Evolutionary conservation across 2,329 filamentous ascomycete species (phyloP).

Genomic region (Amauroascus verrucosus): DNA sequence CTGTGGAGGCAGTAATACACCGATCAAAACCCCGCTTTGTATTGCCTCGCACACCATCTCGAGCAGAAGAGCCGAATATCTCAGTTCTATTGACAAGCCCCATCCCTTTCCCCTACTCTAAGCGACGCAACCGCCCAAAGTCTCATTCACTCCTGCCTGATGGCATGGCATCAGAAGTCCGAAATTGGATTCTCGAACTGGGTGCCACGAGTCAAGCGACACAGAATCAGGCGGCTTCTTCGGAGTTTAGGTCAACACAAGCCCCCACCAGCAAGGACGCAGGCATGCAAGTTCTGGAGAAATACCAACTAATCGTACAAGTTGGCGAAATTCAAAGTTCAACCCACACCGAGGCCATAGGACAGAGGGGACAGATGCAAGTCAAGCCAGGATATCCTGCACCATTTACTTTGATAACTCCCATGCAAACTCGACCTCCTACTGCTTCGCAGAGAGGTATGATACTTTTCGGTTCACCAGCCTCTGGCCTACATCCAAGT

Average conservation of each 20-base stretch:
- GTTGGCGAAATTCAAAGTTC: not conserved
- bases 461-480: conserved; percentile 13
- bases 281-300: not conserved
- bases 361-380: not conserved
- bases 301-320: conserved; percentile 2
- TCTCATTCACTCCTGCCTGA: conserved; percentile 26
- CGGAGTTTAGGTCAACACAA: not conserved
- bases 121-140: conserved; percentile 23
- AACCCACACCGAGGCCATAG: too few relatives aligned
- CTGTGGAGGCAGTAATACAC: conserved; percentile 9
- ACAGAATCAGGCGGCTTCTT: conserved; percentile 1
- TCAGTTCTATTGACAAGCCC: conserved; percentile 18
- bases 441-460: not conserved
- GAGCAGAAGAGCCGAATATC: conserved; percentile 17
- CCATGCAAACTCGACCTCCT: not conserved
- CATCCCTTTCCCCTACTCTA: conserved; percentile 25
- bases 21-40: conserved; percentile 30
- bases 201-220: conserved; percentile 22
- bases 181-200: conserved; percentile 34
- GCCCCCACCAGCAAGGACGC: not conserved
- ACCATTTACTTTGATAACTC: conserved; percentile 6
- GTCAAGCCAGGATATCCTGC: conserved; percentile 11
- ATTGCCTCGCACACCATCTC: conserved; percentile 30
- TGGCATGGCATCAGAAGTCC: conserved; percentile 34
- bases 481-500: not conserved